Conservation (phyloP, 441 rosid genomes). For the Aquilaria agallochum region DNA sequence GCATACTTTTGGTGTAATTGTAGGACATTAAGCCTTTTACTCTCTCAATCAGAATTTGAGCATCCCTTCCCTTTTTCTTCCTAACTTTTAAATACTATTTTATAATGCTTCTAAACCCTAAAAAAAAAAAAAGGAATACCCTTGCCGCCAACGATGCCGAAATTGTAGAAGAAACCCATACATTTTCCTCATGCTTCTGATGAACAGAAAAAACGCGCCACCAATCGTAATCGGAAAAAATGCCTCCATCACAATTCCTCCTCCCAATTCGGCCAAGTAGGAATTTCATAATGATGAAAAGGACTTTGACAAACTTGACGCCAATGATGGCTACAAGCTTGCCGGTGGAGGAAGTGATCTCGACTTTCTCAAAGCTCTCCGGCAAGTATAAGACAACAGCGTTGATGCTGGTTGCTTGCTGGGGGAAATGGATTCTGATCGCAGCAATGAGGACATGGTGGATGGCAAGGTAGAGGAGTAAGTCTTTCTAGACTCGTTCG, state of each 20-base stretch:
- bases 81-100: too few species aligned
- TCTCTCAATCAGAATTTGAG: too few species aligned
- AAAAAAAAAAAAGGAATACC: too few species aligned
- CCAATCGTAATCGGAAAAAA: slow-evolving; percentile 46
- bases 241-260: slow-evolving; percentile 49
- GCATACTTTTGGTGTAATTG: too few species aligned
- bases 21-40: too few species aligned
- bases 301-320: slow-evolving; percentile 55
- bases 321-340: slow-evolving; percentile 63
- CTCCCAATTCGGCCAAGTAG: slow-evolving; percentile 58
- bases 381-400: slow-evolving; percentile 65
- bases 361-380: slow-evolving; percentile 52
- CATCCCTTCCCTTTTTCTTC: too few species aligned
- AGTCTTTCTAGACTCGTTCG: slow-evolving; percentile 44
- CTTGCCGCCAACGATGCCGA: too few species aligned
- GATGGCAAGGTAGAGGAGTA: slow-evolving; percentile 39
- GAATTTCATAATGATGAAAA: slow-evolving; percentile 52
- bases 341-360: slow-evolving; percentile 29
- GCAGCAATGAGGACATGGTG: slow-evolving; percentile 58
- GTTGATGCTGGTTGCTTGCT: slow-evolving; percentile 66
- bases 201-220: slow-evolving; percentile 37
- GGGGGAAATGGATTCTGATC: slow-evolving; percentile 65
- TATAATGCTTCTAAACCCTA: too few species aligned
- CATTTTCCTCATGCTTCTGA: slow-evolving; percentile 33
- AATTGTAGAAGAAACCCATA: slow-evolving; percentile 15